Percentiles rank a stretch among this genome's conserved stretches.
These are phyloP conservation scores for Limtongia smithiae DNA, from an alignment of 805 yeast species.

Conservation along the genomic window DNA sequence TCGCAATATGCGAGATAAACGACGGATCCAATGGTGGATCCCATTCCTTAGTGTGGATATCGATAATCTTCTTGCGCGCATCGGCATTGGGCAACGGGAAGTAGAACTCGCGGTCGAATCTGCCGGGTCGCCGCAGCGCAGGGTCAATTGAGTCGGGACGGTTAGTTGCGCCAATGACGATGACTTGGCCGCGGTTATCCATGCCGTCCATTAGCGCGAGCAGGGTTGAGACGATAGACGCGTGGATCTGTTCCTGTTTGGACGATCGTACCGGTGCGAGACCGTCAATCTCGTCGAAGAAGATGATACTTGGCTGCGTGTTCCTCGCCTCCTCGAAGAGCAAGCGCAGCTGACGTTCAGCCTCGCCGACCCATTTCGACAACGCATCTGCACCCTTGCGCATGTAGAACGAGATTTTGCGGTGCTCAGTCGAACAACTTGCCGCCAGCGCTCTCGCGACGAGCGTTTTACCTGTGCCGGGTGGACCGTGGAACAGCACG, in stretches of 20 bases:
- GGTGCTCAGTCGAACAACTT: slow-evolving; percentile 77
- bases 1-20: slow-evolving; percentile 66
- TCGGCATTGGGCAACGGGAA: slow-evolving; percentile 85
- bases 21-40: slow-evolving; percentile 58
- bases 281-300: slow-evolving; percentile 97
- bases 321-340: slow-evolving; percentile 94
- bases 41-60: slow-evolving; percentile 90
- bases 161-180: slow-evolving; percentile 96
- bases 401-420: slow-evolving; percentile 94
- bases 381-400: slow-evolving; percentile 96
- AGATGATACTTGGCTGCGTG: slow-evolving; percentile 92
- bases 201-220: slow-evolving; percentile 98
- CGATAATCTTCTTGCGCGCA: slow-evolving; percentile 73
- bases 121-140: slow-evolving; percentile 92
- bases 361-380: slow-evolving; percentile 99
- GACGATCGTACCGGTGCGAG: slow-evolving; percentile 96
- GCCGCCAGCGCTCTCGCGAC: slow-evolving; percentile 98
- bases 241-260: slow-evolving; percentile 97
- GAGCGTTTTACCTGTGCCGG: slow-evolving; percentile 97
- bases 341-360: slow-evolving; percentile 87
- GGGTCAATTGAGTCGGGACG: slow-evolving; percentile 99
- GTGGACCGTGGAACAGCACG: slow-evolving; percentile 96
- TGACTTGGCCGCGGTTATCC: slow-evolving; percentile 98
- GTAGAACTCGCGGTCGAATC: slow-evolving; percentile 95
- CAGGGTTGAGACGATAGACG: slow-evolving; percentile 91